A percentile compares a stretch with the other conserved stretches of the same genome.
These are phyloP conservation scores for Letharia columbiana DNA, from an alignment of 495 filamentous ascomycete species.

Conservation along the genomic window DNA sequence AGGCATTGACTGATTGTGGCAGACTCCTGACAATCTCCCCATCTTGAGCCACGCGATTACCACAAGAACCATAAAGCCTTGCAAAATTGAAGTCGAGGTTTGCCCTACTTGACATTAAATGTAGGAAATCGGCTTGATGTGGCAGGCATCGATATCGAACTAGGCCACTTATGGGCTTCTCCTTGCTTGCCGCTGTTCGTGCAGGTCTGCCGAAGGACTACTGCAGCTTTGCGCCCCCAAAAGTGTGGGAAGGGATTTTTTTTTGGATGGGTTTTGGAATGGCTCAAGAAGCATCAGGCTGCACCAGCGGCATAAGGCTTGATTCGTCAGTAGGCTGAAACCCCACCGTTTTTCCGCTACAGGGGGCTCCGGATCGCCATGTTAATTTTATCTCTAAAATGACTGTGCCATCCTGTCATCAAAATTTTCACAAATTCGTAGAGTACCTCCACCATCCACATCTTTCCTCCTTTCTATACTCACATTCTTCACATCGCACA, in stretches of 20 bases:
- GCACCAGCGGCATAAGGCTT: neutral
- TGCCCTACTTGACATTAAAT: neutral
- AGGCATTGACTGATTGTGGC: neutral
- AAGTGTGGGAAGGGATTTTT: neutral
- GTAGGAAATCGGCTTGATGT: neutral
- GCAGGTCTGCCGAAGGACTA: neutral
- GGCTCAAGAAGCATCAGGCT: neutral
- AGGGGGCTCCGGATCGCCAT: neutral
- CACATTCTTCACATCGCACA: neutral
- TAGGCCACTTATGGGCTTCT: neutral
- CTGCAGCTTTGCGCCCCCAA: neutral
- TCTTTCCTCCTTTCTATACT: neutral
- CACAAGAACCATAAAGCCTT: neutral
- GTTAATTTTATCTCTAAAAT: neutral
- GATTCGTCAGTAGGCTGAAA: neutral
- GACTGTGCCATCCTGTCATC: too few relatives aligned
- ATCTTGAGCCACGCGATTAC: neutral
- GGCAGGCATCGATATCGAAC: neutral
- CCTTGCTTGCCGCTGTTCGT: neutral
- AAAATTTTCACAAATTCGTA: neutral
- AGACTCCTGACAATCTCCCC: neutral
- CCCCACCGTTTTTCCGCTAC: neutral
- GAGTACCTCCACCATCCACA: too few relatives aligned
- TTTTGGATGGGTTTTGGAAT: neutral
- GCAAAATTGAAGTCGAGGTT: neutral